Evolutionary conservation across 495 filamentous ascomycete species (phyloP).

Genomic region (Amniculicola lignicola): DNA sequence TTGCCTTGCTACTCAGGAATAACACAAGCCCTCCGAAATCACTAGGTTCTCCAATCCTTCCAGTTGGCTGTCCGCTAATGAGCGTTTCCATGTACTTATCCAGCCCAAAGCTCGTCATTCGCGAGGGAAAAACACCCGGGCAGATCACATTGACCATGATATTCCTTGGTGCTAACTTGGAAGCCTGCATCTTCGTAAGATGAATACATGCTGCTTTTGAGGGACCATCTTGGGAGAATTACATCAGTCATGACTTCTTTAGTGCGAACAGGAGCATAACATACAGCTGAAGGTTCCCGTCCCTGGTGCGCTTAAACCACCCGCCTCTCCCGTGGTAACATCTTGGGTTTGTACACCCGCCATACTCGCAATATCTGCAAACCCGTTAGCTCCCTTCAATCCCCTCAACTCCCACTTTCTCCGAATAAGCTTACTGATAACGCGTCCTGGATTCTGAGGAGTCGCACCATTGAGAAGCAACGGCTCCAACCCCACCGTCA

Average conservation of each 20-base stretch:
- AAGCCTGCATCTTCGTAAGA: constrained; percentile 39
- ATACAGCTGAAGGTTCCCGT: constrained; percentile 38
- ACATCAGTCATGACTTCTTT: not conserved
- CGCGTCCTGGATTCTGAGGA: constrained; percentile 32
- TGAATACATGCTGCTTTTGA: constrained; percentile 43
- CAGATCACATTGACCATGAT: constrained; percentile 41
- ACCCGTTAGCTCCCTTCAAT: too few species aligned
- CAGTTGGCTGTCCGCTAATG: constrained; percentile 37
- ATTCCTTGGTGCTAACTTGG: constrained; percentile 40
- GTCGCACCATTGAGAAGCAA: constrained; percentile 38
- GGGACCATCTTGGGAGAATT: constrained; percentile 31
- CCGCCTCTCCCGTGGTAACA: constrained; percentile 37
- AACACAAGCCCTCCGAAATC: constrained; percentile 41
- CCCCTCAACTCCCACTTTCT: too few species aligned
- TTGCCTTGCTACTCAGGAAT: constrained; percentile 34
- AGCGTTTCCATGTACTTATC: constrained; percentile 38
- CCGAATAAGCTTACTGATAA: too few species aligned
- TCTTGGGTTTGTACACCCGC: constrained; percentile 40
- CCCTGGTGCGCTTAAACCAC: constrained; percentile 36
- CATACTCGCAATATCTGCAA: constrained; percentile 42
- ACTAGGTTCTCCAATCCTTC: constrained; percentile 39
- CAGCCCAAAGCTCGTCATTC: constrained; percentile 40
- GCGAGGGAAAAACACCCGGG: constrained; percentile 41
- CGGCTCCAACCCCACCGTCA: constrained; percentile 33
- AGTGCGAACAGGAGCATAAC: constrained; percentile 6